Base-by-base conservation (phyloP, 2,329 filamentous ascomycete genomes). In the Zymoseptoria crescenta region DNA sequence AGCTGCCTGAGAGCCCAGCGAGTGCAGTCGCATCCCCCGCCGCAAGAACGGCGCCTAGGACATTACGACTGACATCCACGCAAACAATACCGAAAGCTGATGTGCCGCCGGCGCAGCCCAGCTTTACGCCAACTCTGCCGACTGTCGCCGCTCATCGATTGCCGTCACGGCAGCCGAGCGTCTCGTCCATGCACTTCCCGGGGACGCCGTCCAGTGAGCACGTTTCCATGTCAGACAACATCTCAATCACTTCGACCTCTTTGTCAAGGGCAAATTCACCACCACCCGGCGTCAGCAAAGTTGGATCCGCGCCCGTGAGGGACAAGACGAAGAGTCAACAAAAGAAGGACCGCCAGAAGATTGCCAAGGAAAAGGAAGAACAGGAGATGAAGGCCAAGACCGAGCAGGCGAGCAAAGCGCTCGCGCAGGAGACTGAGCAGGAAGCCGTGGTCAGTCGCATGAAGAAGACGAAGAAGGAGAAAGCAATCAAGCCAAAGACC, bases 391-490 rank as follows among this genome's bases (percentile, higher is more conserved):
- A 86, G 59, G 60, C 58, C 5, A 73, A 79, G 10, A 78, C 83
- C 55, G 75, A 76, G 16, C 81, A 84, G 64, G 81, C 83, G 30
- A 64, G 49, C 29, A 69, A 70, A 8, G 30, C 68, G 4, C 58
- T 69, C 3, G 68, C 73, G 8, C 81, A 84, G 62, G 83, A 84
- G 63, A 71, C 75, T n/a, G 76, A 79, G 8, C 78, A 82, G 64
- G 89, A 85, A 7, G 89, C 90, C 0, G 87, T 95, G 49, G 72
- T 91, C 54, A 88, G 88, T 35, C 83, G 89, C 56, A 91, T 91
- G 79, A 93, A 91, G 79, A 94, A 93, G 76, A 84, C 89, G 71
- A 91, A 89, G 79, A 93, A 91, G 74, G 63, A 68, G 58, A 68
- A 71, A 67, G 59, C 73, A 49, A 52, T 71, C 50, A 74, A 67